phyloP scores from a whole-genome alignment of 148 eudicot species.

The Beta vulgaris region DNA sequence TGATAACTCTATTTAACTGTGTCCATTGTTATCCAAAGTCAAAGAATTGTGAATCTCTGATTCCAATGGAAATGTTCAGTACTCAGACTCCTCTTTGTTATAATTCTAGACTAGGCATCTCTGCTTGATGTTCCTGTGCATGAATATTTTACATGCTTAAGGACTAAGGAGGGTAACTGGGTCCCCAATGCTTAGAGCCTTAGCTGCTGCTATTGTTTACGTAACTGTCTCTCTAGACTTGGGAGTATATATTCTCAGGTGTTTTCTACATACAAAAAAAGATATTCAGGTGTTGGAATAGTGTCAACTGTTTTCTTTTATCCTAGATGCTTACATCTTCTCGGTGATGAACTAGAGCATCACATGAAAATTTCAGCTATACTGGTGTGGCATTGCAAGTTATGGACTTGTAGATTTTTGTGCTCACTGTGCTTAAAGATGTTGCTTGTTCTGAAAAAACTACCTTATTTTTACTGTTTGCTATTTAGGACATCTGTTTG shows the following conservation, averaged over 20 bases:
- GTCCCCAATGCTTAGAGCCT: background rate
- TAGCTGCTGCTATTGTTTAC: background rate
- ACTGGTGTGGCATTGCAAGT: background rate
- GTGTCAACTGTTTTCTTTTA: background rate
- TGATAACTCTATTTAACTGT: background rate
- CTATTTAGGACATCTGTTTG: too few species aligned
- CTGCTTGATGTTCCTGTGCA: background rate
- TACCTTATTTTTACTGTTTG: too few species aligned
- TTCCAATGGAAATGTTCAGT: background rate
- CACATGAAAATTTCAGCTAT: background rate
- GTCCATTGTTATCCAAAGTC: background rate
- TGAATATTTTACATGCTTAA: background rate
- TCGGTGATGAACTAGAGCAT: background rate
- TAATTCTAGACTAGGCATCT: background rate
- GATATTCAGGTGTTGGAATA: background rate
- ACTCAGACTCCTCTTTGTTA: background rate
- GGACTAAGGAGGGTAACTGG: background rate
- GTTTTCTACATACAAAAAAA: too few species aligned
- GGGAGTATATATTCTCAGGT: background rate
- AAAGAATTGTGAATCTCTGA: background rate
- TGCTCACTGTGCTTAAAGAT: background rate
- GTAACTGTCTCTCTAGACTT: background rate
- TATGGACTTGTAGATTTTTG: background rate
- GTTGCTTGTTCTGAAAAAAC: too few species aligned
- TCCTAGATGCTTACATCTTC: background rate